Evolutionary conservation across 2,329 filamentous ascomycete species (phyloP), one percentile per base, ranked within the genome.

Genomic region (Beauveria sp.): DNA sequence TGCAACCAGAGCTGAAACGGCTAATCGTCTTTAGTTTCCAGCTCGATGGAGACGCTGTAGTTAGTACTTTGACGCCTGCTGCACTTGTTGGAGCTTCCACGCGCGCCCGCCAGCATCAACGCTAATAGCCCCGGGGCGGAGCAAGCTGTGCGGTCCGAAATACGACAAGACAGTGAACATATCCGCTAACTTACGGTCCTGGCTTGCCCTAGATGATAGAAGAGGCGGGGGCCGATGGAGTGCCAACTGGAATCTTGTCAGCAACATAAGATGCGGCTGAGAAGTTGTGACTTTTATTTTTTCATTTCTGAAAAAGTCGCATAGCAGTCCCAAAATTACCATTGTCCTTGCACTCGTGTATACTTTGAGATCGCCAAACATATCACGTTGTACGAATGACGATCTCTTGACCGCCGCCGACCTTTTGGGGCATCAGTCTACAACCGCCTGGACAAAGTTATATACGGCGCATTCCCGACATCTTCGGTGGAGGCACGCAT

Each of bases 191-290:
- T 5, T 38, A 34, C 31, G 12, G 31, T n/a, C 18, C 24, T 20
- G 26, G 14, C 20, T 8, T 9, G 9, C 22, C 40, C 7, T 26
- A 31, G 20, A n/a, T 40, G 31, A 42, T 4, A 14, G 31, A 16
- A 12, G 20, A 56, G 42, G 46, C 40, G 14, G 40, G n/a, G 54
- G 38, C 46, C 49, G 48, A 60, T 40, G 10, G 5, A n/a, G n/a
- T 42, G 20, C 6, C 20, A 18, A 51, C 38, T 28, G 46, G 48
- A 28, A 31, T 42, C 46, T 42, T 22, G 20, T 34, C 31, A 16
- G 28, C 18, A 55, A 28, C 38, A 34, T 50, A 12, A 53, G 48
- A 60, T 8, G 57, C 57, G 40, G 57, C 57, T 60, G 57, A 59
- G 10, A n/a, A 12, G 31, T 3, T 9, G 22, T 20, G 38, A 22